Conservation (phyloP, 768 basidiomycete genomes). For the Rhodotorula paludigena region DNA sequence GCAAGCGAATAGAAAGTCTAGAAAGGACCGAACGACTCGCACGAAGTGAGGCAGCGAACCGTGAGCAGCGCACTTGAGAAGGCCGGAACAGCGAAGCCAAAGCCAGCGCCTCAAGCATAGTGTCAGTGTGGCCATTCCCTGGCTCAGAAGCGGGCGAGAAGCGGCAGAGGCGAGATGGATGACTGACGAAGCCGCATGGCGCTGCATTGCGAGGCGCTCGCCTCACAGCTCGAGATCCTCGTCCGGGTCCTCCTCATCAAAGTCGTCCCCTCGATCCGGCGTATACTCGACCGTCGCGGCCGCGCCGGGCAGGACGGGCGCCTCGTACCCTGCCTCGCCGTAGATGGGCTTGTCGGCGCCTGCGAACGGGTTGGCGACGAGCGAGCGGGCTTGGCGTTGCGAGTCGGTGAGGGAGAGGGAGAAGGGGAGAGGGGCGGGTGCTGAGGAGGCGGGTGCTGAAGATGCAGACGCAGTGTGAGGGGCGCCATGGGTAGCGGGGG, state of each 20-base stretch:
- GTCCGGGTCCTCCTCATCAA: slow-evolving; percentile 93
- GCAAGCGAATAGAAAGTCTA: no score
- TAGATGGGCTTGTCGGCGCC: slow-evolving; percentile 11
- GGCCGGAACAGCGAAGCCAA: no score
- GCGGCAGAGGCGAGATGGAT: no score
- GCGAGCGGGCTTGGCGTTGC: slow-evolving; percentile 71
- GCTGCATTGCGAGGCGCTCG: no score
- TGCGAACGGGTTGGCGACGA: slow-evolving; percentile 79
- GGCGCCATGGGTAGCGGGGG: not conserved
- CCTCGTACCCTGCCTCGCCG: slow-evolving; percentile 17
- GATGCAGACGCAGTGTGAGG: not conserved
- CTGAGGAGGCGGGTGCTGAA: not conserved
- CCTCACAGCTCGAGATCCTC: slow-evolving; percentile 78
- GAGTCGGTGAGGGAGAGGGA: slow-evolving; percentile 85
- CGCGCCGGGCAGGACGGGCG: not conserved
- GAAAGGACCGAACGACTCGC: no score
- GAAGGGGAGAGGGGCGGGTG: slow-evolving; percentile 60
- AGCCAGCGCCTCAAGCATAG: no score
- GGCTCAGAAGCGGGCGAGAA: no score
- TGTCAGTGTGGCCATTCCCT: no score
- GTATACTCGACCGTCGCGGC: slow-evolving; percentile 61
- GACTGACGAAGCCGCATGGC: no score
- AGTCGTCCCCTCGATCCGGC: slow-evolving; percentile 87
- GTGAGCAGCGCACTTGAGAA: no score
- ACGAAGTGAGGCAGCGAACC: no score